These are phyloP conservation scores for Pelargonium nanum DNA, from an alignment of 345 rosid genomes.

Conservation along the genomic window DNA sequence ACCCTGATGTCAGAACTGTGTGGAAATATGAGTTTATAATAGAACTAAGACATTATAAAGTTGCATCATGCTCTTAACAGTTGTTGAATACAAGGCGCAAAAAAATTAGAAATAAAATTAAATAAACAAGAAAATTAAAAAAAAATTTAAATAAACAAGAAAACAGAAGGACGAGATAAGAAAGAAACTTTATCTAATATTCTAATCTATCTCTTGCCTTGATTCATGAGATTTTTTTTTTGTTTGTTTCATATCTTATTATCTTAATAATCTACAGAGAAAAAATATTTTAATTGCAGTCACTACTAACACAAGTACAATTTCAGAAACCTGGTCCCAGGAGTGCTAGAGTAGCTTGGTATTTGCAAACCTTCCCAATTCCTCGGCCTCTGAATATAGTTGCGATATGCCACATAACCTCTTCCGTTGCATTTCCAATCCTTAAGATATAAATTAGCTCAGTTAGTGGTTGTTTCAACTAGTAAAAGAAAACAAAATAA, in stretches of 20 bases:
- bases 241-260: no score
- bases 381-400: conserved; percentile 72
- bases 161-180: neutral
- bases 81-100: neutral
- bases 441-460: conserved; percentile 29
- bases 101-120: no score
- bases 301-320: conserved; percentile 10
- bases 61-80: conserved; percentile 3
- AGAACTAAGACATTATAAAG: conserved; percentile 16
- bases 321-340: conserved; percentile 68
- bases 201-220: neutral
- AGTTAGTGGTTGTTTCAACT: neutral
- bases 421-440: conserved; percentile 95
- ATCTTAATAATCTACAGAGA: neutral
- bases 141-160: neutral
- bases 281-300: neutral
- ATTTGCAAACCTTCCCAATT: conserved; percentile 59
- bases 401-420: conserved; percentile 78
- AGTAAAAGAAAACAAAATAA: neutral
- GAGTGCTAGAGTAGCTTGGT: conserved; percentile 64
- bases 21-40: conserved; percentile 41
- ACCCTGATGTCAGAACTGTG: conserved; percentile 74
- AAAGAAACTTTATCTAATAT: no score
- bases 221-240: neutral
- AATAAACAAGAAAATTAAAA: neutral